A percentile compares a stretch with the other conserved stretches of the same genome.
These are phyloP conservation scores for Austroboletus novae-zelandiae DNA, from an alignment of 1,284 basidiomycete genomes.

Conservation along the genomic window DNA sequence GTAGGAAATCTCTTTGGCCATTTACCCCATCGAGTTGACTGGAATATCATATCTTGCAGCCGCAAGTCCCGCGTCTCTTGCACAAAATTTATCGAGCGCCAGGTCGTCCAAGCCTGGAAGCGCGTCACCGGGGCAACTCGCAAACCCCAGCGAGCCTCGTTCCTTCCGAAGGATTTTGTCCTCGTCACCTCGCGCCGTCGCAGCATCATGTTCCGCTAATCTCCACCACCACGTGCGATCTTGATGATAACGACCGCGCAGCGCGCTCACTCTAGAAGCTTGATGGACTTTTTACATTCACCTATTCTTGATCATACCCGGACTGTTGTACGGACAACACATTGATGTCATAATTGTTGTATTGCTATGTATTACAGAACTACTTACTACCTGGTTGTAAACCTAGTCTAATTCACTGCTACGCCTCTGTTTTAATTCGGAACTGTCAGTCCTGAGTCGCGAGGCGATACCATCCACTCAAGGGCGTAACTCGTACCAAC, in stretches of 20 bases:
- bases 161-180: constrained; percentile 58
- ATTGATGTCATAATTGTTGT: constrained; percentile 3
- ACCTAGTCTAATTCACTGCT: neutral
- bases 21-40: neutral
- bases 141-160: constrained; percentile 48
- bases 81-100: constrained; percentile 53
- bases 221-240: neutral
- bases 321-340: neutral
- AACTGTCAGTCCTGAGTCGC: too few relatives aligned
- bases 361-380: neutral
- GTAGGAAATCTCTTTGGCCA: constrained; percentile 12
- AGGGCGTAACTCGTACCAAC: too few relatives aligned
- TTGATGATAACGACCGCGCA: constrained; percentile 11
- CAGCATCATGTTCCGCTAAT: constrained; percentile 39
- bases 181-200: constrained; percentile 54
- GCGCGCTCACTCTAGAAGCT: constrained; percentile 14
- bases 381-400: neutral
- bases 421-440: neutral
- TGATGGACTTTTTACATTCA: constrained; percentile 2
- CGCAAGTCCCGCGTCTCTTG: constrained; percentile 33
- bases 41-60: constrained; percentile 7
- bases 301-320: neutral
- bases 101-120: constrained; percentile 60
- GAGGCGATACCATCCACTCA: too few relatives aligned
- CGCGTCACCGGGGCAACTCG: constrained; percentile 52